phyloP scores from a whole-genome alignment of 768 basidiomycete genomes.

The Calocera cornea region DNA sequence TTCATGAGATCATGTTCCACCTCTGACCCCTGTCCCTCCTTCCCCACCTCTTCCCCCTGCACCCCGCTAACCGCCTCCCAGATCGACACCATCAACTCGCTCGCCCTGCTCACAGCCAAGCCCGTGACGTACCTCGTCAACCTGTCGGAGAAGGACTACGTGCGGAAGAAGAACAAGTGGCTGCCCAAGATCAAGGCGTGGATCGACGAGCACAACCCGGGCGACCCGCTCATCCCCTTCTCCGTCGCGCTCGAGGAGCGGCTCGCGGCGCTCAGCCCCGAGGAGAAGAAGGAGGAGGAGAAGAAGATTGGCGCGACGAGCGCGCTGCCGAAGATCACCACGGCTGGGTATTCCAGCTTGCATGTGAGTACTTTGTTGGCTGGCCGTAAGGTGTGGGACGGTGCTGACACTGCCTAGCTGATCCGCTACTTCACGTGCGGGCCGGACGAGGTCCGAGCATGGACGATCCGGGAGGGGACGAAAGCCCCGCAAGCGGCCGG shows the following conservation, averaged over 20 bases:
- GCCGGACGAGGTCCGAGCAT: constrained; percentile 91
- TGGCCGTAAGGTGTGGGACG: neutral
- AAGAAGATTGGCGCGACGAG: constrained; percentile 59
- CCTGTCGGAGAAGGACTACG: constrained; percentile 83
- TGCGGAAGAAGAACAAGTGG: constrained; percentile 99
- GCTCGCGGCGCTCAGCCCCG: constrained; percentile 39
- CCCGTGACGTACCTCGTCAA: constrained; percentile 98
- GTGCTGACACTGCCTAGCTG: constrained; percentile 35
- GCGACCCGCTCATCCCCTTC: constrained; percentile 92
- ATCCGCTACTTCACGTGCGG: constrained; percentile 97
- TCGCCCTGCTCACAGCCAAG: constrained; percentile 88
- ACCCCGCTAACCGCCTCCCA: constrained; percentile 23
- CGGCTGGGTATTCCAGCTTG: constrained; percentile 78
- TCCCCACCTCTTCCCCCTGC: neutral
- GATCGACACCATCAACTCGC: constrained; percentile 82
- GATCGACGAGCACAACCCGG: constrained; percentile 94
- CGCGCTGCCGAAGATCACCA: constrained; percentile 84
- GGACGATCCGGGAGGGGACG: constrained; percentile 88
- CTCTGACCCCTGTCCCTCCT: constrained; percentile 1
- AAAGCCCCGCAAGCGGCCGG: constrained; percentile 97
- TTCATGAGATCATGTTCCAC: constrained; percentile 45
- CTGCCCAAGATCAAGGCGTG: constrained; percentile 93
- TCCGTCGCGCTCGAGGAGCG: constrained; percentile 93
- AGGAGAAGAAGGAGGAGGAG: constrained; percentile 68
- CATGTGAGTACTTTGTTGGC: constrained; percentile 39